Evolutionary conservation across 2,329 filamentous ascomycete genomes (phyloP), one percentile per base, ranked within the genome.

Genomic region (Corynespora cassiicola): DNA sequence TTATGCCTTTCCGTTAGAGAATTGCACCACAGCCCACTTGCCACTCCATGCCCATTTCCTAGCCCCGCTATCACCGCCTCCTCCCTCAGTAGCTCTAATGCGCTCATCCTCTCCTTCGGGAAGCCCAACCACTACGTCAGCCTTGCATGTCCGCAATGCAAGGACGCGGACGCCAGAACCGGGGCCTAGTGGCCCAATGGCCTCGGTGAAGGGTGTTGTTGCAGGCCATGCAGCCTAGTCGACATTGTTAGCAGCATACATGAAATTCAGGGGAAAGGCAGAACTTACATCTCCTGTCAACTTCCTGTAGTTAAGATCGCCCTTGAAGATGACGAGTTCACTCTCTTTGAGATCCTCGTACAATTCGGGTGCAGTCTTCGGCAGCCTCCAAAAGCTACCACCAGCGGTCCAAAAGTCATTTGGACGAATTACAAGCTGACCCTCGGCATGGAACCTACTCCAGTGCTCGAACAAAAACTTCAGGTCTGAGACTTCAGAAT

Each of bases 301-400:
- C 70, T 99, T 99, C 45, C 94, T 79, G 70, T 97, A 99, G 73
- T 99, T 99, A 54, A 99, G 68, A 65, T 99, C 94, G 3, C 94
- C 94, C 76, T 99, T 99, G 77, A 97, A 97, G 39, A 99, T 84
- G 9, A 96, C 89, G 12, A 99, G 76, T 66, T 96, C 88, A 51
- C 87, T 88, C 45, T 82, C 73, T 74, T 90, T 86, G 39, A 99
- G 71, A 61, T 97, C 92, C 6, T 88, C 79, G 35, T 82, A 79
- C 9, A 99, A 72, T 18, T 80, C 77, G 3, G 82, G 79, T 1
- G 84, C 88, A 16, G 82, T 76, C 10, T 75, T 69, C 0, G 91
- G 90, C 42, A 99, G 69, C 20, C 90, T 80, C 91, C 94, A 97
- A 73, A 87, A 99, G 61, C 88, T 89, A 3, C 90, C 90, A 0